These are phyloP conservation scores for Phytophthora europaea DNA, from an alignment of 352 stramenopile species.

Conservation along the genomic window DNA sequence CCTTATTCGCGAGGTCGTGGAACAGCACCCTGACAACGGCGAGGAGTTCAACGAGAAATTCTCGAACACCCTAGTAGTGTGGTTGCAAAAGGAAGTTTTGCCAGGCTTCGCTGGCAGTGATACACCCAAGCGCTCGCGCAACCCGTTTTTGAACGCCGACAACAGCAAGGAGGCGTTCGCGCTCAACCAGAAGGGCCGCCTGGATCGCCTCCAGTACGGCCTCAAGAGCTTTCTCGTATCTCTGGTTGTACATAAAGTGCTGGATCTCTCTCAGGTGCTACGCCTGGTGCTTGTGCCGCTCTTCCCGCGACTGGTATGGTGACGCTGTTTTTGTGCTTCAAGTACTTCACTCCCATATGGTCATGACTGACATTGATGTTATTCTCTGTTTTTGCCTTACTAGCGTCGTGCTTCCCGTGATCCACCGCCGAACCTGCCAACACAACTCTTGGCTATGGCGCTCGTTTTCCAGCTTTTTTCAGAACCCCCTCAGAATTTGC, in stretches of 20 bases:
- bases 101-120: slow-evolving; percentile 84
- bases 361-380: background rate
- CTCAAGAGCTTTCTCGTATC: slow-evolving; percentile 89
- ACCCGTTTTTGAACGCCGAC: slow-evolving; percentile 85
- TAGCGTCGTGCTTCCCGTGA: slow-evolving; percentile 77
- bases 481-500: slow-evolving; percentile 82
- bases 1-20: slow-evolving; percentile 84
- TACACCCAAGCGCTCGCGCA: slow-evolving; percentile 77
- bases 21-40: slow-evolving; percentile 84
- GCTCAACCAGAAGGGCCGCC: slow-evolving; percentile 84
- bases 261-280: slow-evolving; percentile 87
- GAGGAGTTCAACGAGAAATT: slow-evolving; percentile 91
- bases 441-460: slow-evolving; percentile 85
- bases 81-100: slow-evolving; percentile 89
- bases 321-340: background rate
- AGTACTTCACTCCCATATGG: background rate
- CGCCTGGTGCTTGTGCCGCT: slow-evolving; percentile 86
- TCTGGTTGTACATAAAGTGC: slow-evolving; percentile 84
- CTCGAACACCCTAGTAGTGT: slow-evolving; percentile 84
- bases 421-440: slow-evolving; percentile 79
- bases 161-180: slow-evolving; percentile 87
- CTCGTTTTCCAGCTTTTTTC: slow-evolving; percentile 89
- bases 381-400: slow-evolving; percentile 16
- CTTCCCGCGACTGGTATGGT: slow-evolving; percentile 75
- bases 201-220: slow-evolving; percentile 89